Evolutionary conservation across 139 green algal species (phyloP), one percentile per base, ranked within the genome.

Genomic region (Chlamydomonas eustigma): DNA sequence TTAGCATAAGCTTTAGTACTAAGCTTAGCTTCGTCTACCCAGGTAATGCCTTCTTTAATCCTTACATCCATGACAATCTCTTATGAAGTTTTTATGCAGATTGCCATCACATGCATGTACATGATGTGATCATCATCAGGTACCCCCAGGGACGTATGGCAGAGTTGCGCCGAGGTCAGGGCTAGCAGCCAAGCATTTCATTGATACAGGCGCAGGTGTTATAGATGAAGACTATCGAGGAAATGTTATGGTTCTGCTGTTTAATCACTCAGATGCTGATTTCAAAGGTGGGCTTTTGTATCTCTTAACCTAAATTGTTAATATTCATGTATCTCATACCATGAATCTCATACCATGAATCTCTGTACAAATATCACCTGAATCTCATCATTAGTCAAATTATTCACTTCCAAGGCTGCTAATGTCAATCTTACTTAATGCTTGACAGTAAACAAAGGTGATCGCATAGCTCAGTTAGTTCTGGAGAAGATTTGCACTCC

Each of bases 151-250:
- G 64, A 98, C 95, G 4, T 99, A 99, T 71, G 96, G 92, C 1
- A 89, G 96, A 44, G 90, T 99, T 1, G 96, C 96, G 0, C 95
- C 96, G 1, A 83, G 96, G 6, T 99, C 95, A 0, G 96, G 96
- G 36, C 88, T 99, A 28, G 96, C 96, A 0, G 86, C 85, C 28
- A 99, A 99, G 87, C 81, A 98, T 76, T 97, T 92, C 76, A 99
- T 99, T 39, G 94, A 98, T 83, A 93, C 90, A 2, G 96, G 94
- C 3, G 96, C 95, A 4, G 96, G 96, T 28, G 96, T 99, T 24
- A 88, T 99, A 8, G 96, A 99, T 66, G 91, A 95, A 83, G 96
- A 99, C 85, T 99, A 99, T 85, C 82, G 96, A 0, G 96, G 96
- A 4, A 78, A 90, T 18, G 88, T 99, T 24, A 89, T 91, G 32